phyloP scores from a whole-genome alignment of 2,329 filamentous ascomycete species.

The Xylariaceae sp. region DNA sequence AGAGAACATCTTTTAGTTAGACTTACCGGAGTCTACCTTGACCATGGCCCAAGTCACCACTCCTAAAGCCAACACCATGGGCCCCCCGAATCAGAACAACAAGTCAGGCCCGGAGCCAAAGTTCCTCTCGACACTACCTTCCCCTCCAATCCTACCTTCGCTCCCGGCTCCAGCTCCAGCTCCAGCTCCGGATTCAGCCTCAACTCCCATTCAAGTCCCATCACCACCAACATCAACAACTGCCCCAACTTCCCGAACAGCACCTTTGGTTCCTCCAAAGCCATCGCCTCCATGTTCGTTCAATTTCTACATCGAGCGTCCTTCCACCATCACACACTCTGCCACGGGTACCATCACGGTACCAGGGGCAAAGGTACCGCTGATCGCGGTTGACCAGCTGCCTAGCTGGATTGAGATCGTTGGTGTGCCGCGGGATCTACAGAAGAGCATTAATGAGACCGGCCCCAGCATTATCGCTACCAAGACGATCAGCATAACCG shows the following conservation, averaged over 20 bases:
- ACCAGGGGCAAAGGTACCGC: neutral
- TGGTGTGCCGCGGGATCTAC: neutral
- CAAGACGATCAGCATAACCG: neutral
- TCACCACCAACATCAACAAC: neutral
- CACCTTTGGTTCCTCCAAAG: neutral
- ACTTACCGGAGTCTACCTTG: no score
- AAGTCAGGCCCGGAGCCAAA: no score
- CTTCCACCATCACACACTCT: neutral
- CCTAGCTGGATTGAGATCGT: neutral
- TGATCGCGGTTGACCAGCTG: neutral
- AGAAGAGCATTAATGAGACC: neutral
- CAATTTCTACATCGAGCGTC: neutral
- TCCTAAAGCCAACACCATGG: no score
- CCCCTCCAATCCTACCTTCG: neutral
- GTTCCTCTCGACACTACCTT: neutral
- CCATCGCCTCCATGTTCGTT: no score
- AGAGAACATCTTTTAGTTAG: no score
- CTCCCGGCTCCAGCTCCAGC: no score
- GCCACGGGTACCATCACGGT: neutral
- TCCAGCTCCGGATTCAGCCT: no score
- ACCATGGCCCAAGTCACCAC: no score
- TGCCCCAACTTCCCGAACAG: neutral
- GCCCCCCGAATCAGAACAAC: no score
- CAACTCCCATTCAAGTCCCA: neutral
- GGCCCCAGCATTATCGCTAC: constrained; percentile 2